Conservation (phyloP, 2,329 filamentous ascomycete genomes). For the Scorias spongiosa region DNA sequence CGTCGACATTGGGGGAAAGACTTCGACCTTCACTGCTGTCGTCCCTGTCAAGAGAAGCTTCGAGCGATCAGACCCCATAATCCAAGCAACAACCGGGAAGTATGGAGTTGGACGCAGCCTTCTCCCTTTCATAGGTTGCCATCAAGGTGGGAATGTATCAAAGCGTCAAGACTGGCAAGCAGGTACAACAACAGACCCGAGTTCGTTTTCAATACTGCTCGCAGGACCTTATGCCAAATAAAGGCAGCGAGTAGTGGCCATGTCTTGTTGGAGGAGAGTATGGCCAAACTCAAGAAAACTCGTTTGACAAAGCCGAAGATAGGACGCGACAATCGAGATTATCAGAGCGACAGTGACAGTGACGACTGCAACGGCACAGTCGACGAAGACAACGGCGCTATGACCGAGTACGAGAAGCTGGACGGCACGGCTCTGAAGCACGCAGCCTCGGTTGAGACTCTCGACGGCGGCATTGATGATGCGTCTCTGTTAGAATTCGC, state of each 20-base stretch:
- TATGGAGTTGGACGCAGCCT: background rate
- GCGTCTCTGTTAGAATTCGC: background rate
- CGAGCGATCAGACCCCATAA: background rate
- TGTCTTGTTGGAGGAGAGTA: too few species aligned
- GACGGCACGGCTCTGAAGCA: too few species aligned
- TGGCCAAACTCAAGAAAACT: too few species aligned
- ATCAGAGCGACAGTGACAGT: too few species aligned
- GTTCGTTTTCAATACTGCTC: background rate
- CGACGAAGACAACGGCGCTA: too few species aligned
- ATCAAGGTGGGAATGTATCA: background rate
- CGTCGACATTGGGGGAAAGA: background rate
- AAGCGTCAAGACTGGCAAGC: background rate
- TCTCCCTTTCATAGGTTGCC: background rate
- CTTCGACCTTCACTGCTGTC: background rate
- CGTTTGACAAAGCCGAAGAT: too few species aligned
- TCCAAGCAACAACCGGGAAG: background rate
- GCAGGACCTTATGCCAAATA: background rate
- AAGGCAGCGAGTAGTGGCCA: background rate
- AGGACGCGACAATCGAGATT: too few species aligned
- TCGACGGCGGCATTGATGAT: too few species aligned
- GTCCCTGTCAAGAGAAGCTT: background rate
- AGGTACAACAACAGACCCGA: background rate
- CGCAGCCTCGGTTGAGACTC: too few species aligned
- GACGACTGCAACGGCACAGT: too few species aligned
- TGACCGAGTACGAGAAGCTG: too few species aligned